Evolutionary conservation across 805 yeast species (phyloP).

Genomic region (Saccharomycopsis vini): DNA sequence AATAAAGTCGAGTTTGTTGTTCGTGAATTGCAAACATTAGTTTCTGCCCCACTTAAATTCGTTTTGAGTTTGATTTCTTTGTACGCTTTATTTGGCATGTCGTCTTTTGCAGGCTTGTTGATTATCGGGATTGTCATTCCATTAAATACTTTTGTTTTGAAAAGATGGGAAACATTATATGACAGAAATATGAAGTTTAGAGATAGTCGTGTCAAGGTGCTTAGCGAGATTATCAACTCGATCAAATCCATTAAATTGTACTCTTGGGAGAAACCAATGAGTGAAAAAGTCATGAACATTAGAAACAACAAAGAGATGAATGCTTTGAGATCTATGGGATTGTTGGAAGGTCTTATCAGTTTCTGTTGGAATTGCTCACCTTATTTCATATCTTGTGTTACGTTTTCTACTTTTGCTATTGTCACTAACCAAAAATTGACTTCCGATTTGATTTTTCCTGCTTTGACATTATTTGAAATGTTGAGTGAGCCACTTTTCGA

Average conservation of each 20-base stretch:
- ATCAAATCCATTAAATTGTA: slow-evolving; percentile 60
- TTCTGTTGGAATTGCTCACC: slow-evolving; percentile 62
- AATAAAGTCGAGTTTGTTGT: slow-evolving; percentile 51
- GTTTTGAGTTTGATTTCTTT: slow-evolving; percentile 45
- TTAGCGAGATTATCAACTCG: slow-evolving; percentile 50
- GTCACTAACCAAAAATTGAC: slow-evolving; percentile 42
- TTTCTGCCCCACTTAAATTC: slow-evolving; percentile 53
- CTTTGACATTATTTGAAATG: slow-evolving; percentile 50
- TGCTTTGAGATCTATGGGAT: slow-evolving; percentile 41
- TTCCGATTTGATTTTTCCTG: slow-evolving; percentile 63
- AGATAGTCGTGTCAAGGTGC: slow-evolving; percentile 49
- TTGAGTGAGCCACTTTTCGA: slow-evolving; percentile 50
- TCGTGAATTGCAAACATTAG: slow-evolving; percentile 42
- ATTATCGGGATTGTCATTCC: slow-evolving; percentile 52
- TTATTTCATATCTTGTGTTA: slow-evolving; percentile 51
- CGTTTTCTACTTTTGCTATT: slow-evolving; percentile 46
- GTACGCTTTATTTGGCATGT: slow-evolving; percentile 46
- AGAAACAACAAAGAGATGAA: slow-evolving; percentile 52
- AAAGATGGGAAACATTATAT: slow-evolving; percentile 35
- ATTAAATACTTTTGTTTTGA: slow-evolving; percentile 40
- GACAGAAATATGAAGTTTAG: slow-evolving; percentile 53
- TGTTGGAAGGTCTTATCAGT: slow-evolving; percentile 36
- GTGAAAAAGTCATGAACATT: slow-evolving; percentile 38
- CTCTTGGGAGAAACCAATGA: slow-evolving; percentile 64
- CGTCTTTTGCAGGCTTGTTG: slow-evolving; percentile 49